phyloP scores from a whole-genome alignment of 176 grass and related monocot species.

The Aechmea fasciata region DNA sequence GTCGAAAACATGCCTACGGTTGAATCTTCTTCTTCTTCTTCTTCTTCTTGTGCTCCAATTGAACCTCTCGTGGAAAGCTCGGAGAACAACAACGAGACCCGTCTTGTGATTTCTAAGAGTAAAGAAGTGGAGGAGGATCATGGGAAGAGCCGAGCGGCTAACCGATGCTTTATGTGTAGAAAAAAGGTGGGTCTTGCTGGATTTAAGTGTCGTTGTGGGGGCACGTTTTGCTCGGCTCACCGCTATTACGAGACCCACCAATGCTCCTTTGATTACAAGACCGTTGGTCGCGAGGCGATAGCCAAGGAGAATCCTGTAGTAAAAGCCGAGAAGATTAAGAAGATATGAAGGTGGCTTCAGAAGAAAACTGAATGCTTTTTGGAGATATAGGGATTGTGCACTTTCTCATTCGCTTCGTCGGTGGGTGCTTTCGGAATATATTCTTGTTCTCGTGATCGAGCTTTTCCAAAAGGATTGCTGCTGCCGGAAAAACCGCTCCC shows the following conservation, averaged over 20 bases:
- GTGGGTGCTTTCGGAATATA: background rate
- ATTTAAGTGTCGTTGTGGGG: slow-evolving; percentile 62
- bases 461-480: background rate
- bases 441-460: background rate
- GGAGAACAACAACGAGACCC: background rate
- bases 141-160: slow-evolving; percentile 35
- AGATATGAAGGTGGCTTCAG: slow-evolving; percentile 21
- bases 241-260: slow-evolving; percentile 47
- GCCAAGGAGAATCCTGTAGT: slow-evolving; percentile 67
- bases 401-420: no score
- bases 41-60: slow-evolving; percentile 1
- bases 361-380: background rate
- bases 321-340: slow-evolving; percentile 66
- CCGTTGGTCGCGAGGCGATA: slow-evolving; percentile 46
- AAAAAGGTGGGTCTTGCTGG: slow-evolving; percentile 61
- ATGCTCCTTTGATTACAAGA: slow-evolving; percentile 80
- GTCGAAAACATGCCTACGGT: slow-evolving; percentile 29
- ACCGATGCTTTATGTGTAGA: slow-evolving; percentile 49
- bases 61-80: slow-evolving; percentile 6
- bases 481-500: background rate
- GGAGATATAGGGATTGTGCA: background rate
- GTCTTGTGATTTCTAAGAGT: background rate
- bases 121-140: slow-evolving; percentile 37
- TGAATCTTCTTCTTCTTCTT: slow-evolving; percentile 27
- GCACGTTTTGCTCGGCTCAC: slow-evolving; percentile 56